Conservation (phyloP, 164 flowering plant species). For the Pachysandra terminalis region DNA sequence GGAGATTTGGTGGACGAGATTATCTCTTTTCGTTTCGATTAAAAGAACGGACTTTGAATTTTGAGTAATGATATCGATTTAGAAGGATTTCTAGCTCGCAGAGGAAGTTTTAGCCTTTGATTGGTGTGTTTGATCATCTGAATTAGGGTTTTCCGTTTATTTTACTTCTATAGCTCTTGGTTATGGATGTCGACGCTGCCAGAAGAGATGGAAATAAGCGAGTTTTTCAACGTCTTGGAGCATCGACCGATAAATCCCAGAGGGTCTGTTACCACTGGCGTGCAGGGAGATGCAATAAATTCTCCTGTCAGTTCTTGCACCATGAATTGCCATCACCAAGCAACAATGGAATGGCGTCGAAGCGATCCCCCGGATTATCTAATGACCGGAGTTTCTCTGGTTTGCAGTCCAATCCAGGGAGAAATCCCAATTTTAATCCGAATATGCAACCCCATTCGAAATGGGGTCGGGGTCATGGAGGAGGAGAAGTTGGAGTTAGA, state of each 20-base stretch:
- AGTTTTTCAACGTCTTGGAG: constrained; percentile 24
- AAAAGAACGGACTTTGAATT: background rate
- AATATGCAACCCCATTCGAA: constrained; percentile 16
- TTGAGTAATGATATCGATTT: background rate
- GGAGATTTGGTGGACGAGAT: background rate
- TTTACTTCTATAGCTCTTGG: constrained; percentile 8
- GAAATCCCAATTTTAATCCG: constrained; percentile 26
- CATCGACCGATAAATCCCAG: constrained; percentile 20
- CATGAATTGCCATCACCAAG: constrained; percentile 37
- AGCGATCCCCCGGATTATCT: constrained; percentile 28
- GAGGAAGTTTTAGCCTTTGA: background rate
- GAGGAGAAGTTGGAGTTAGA: constrained; percentile 15
- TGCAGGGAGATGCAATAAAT: constrained; percentile 60
- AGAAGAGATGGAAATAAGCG: constrained; percentile 21
- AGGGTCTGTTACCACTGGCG: constrained; percentile 74
- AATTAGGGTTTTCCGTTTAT: background rate
- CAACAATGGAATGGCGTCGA: constrained; percentile 24
- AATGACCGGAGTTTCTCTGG: constrained; percentile 31
- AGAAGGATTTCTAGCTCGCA: background rate
- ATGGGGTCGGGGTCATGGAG: constrained; percentile 51
- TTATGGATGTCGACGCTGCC: constrained; percentile 27
- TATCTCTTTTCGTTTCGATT: background rate
- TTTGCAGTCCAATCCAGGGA: constrained; percentile 19
- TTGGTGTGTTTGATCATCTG: background rate
- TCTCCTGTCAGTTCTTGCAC: constrained; percentile 58